Percentiles rank a stretch among this genome's conserved stretches.
These are phyloP conservation scores for Sarocladiaceae sp. DNA, from an alignment of 2,329 filamentous ascomycete species.

Conservation along the genomic window DNA sequence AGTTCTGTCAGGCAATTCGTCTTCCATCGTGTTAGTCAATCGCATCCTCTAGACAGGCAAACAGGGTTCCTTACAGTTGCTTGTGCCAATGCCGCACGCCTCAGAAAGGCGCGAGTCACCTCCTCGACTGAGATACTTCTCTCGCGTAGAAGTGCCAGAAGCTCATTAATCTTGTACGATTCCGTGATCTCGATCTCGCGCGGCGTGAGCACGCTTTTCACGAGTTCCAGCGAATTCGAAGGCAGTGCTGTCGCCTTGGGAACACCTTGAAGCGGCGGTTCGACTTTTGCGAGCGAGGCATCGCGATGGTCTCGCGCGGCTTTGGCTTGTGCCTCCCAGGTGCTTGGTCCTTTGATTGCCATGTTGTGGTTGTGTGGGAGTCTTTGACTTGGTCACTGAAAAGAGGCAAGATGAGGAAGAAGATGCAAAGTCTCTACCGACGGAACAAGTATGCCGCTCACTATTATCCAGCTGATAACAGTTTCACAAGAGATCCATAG, in stretches of 20 bases:
- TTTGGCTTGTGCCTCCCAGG: constrained; percentile 1
- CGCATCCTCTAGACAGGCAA: neutral
- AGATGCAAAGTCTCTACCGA: no score
- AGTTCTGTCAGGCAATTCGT: constrained; percentile 28
- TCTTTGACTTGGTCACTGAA: no score
- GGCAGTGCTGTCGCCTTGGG: constrained; percentile 14
- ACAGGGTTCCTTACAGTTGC: neutral
- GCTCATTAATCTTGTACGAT: neutral
- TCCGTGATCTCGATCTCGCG: constrained; percentile 11
- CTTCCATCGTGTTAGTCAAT: constrained; percentile 15
- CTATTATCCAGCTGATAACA: no score
- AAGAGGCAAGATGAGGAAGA: no score
- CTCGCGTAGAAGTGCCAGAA: constrained; percentile 2
- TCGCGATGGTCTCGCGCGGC: constrained; percentile 14
- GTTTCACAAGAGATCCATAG: no score
- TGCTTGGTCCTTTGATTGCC: no score
- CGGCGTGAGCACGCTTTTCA: constrained; percentile 17
- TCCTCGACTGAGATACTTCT: constrained; percentile 9
- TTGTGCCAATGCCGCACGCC: constrained; percentile 12
- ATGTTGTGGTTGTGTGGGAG: no score
- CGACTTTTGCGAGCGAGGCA: constrained; percentile 19
- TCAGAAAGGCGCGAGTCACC: constrained; percentile 12
- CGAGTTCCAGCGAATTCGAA: constrained; percentile 17
- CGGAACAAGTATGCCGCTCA: no score
- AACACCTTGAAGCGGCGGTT: constrained; percentile 19